Evolutionary conservation across 495 filamentous ascomycete genomes (phyloP).

Genomic region (Barbatosphaeria neglecta): DNA sequence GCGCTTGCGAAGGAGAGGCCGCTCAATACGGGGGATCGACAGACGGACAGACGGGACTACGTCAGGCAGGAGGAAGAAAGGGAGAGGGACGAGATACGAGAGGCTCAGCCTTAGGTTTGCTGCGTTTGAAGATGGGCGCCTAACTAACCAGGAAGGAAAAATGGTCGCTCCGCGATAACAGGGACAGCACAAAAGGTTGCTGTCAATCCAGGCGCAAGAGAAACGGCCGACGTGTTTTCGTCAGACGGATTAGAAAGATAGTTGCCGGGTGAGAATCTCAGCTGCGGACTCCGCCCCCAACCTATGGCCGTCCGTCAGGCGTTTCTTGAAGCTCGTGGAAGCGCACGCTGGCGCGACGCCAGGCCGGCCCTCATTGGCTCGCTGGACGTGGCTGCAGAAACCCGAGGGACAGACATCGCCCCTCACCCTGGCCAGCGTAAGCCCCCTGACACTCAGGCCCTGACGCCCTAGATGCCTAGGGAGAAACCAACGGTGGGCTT

Average conservation of each 20-base stretch:
- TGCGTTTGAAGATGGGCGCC: neutral
- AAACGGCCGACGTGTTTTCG: too few relatives aligned
- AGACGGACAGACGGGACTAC: neutral
- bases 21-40: too few relatives aligned
- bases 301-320: too few relatives aligned
- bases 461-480: too few relatives aligned
- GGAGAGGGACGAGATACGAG: neutral
- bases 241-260: neutral
- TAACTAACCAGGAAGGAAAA: neutral
- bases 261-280: neutral
- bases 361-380: neutral
- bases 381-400: too few relatives aligned
- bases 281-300: neutral
- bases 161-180: neutral
- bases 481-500: too few relatives aligned
- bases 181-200: neutral
- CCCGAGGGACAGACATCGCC: neutral
- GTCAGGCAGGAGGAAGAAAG: neutral
- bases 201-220: too few relatives aligned
- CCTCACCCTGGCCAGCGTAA: neutral
- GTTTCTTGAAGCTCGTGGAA: neutral
- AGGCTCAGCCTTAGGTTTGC: neutral
- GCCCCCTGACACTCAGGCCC: neutral
- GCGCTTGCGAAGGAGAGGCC: neutral
- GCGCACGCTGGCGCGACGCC: neutral